Conservation (phyloP, 768 basidiomycete genomes). For the Psilocybe tampanensis region DNA sequence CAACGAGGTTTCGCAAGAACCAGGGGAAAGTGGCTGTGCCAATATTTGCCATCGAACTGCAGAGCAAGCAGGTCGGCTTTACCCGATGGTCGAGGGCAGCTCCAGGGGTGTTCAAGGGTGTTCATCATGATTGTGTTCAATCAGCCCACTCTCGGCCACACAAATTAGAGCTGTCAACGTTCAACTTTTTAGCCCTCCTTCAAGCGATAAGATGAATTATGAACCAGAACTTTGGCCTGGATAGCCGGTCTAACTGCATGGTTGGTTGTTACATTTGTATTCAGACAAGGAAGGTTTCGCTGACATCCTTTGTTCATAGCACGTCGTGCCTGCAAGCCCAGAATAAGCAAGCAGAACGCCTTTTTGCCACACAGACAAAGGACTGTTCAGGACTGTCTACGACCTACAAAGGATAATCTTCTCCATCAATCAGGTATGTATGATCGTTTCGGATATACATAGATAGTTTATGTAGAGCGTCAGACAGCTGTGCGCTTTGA, state of each 20-base stretch:
- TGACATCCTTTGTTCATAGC: not conserved
- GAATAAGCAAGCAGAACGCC: not conserved
- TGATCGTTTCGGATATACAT: conserved; percentile 7
- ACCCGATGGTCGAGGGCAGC: too few species aligned
- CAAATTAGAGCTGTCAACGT: not conserved
- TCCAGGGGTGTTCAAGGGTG: too few species aligned
- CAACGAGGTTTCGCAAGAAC: too few species aligned
- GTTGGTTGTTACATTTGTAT: too few species aligned
- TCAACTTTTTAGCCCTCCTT: not conserved
- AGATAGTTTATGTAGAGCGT: too few species aligned
- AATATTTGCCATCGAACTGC: not conserved
- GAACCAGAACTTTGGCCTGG: not conserved
- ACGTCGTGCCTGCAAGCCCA: not conserved
- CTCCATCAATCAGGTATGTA: not conserved
- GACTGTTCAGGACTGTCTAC: not conserved
- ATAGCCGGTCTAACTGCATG: too few species aligned
- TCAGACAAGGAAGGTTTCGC: not conserved
- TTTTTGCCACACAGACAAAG: not conserved
- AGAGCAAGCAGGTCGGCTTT: too few species aligned
- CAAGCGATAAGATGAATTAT: not conserved
- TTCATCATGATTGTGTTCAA: not conserved
- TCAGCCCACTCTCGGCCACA: not conserved
- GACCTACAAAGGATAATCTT: conserved; percentile 1
- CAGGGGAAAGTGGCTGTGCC: too few species aligned
- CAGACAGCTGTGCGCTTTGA: not conserved